phyloP scores from a whole-genome alignment of 805 yeast species.

The Suhomyces xylopsoci region DNA sequence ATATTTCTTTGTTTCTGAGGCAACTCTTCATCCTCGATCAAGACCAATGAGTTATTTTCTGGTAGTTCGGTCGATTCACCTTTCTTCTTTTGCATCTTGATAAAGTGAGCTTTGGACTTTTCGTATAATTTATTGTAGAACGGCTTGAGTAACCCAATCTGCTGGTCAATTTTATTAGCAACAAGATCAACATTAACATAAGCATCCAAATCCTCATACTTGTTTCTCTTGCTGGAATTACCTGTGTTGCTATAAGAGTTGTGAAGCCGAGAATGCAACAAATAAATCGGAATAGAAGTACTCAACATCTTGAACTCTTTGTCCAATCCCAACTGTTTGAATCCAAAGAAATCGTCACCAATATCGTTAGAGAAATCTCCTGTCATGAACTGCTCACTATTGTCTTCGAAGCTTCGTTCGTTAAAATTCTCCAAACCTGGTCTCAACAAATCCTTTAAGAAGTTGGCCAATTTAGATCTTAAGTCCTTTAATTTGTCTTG shows the following conservation, averaged over 20 bases:
- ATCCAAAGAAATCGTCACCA: conserved; percentile 98
- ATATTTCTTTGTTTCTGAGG: conserved; percentile 74
- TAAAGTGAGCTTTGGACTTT: conserved; percentile 42
- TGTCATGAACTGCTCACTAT: conserved; percentile 88
- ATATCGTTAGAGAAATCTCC: conserved; percentile 93
- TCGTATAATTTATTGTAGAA: conserved; percentile 43
- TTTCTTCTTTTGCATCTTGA: conserved; percentile 39
- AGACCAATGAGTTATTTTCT: conserved; percentile 29
- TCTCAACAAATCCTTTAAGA: conserved; percentile 75
- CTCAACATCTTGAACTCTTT: conserved; percentile 84
- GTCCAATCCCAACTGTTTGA: conserved; percentile 88
- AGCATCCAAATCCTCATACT: conserved; percentile 64
- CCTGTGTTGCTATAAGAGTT: conserved; percentile 48
- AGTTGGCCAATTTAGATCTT: conserved; percentile 59
- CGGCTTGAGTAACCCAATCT: conserved; percentile 57
- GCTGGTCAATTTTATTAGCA: conserved; percentile 48
- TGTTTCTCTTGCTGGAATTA: conserved; percentile 47
- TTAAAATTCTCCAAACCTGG: conserved; percentile 74
- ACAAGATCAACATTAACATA: conserved; percentile 51
- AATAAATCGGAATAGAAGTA: conserved; percentile 83
- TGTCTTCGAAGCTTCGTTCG: conserved; percentile 80
- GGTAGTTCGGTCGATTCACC: conserved; percentile 42
- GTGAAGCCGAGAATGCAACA: conserved; percentile 73
- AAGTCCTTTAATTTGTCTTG: conserved; percentile 67
- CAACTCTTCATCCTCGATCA: conserved; percentile 79